A percentile compares a stretch with the other conserved stretches of the same genome.
These are phyloP conservation scores for Gymnopilus dilepis DNA, from an alignment of 768 basidiomycete species.

Conservation along the genomic window DNA sequence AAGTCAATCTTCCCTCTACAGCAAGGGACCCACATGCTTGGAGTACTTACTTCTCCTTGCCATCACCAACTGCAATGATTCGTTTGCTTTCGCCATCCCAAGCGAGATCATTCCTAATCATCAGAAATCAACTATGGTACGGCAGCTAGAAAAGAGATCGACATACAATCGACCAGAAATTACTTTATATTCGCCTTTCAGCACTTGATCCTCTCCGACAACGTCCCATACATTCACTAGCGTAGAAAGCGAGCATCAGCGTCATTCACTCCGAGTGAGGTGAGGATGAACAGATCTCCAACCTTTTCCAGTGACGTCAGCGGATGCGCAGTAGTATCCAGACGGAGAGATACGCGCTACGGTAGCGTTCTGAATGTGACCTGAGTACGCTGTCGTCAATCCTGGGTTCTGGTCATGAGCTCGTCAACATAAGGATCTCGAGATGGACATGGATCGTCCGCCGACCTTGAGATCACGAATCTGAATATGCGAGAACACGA, in stretches of 20 bases:
- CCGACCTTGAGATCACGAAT: constrained; percentile 83
- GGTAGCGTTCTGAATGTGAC: constrained; percentile 84
- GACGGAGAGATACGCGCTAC: constrained; percentile 93
- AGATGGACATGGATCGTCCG: constrained; percentile 1
- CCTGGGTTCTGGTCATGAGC: constrained; percentile 61
- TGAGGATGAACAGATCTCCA: neutral
- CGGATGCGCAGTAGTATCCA: constrained; percentile 95
- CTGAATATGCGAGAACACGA: constrained; percentile 41
- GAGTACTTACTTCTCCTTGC: constrained; percentile 75
- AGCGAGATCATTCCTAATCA: constrained; percentile 82
- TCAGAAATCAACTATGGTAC: neutral
- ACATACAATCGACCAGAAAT: constrained; percentile 76
- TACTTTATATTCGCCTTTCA: constrained; percentile 84
- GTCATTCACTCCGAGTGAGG: neutral
- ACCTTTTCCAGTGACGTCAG: constrained; percentile 84
- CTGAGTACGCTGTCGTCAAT: constrained; percentile 68
- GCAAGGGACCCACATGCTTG: neutral
- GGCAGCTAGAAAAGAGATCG: neutral
- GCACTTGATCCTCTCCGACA: constrained; percentile 78
- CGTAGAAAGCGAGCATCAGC: neutral
- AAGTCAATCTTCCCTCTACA: neutral
- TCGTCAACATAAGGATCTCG: constrained; percentile 1
- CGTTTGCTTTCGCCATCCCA: constrained; percentile 98
- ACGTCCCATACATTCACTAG: constrained; percentile 93
- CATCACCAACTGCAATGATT: constrained; percentile 94